phyloP scores from a whole-genome alignment of 2,329 filamentous ascomycete species.

The Talaromyces amestolkiae region DNA sequence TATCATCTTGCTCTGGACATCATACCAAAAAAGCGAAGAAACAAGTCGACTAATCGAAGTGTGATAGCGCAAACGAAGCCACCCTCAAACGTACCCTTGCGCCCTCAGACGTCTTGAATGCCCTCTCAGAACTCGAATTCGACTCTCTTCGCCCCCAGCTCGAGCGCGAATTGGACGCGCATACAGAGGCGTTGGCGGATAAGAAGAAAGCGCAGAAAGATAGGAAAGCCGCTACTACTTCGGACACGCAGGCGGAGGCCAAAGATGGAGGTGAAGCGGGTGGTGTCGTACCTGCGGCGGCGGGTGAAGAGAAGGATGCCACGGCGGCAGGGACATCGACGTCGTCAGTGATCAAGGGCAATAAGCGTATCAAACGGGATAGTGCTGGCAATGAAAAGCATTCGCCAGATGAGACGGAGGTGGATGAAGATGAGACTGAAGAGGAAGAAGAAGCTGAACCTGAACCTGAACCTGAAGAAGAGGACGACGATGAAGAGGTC shows the following conservation, averaged over 20 bases:
- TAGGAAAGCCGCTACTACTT: constrained; percentile 46
- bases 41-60: constrained; percentile 8
- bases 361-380: constrained; percentile 20
- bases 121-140: constrained; percentile 60
- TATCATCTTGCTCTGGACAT: background rate
- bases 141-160: constrained; percentile 57
- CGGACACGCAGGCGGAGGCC: constrained; percentile 19
- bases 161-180: constrained; percentile 57
- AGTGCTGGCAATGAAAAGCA: constrained; percentile 28
- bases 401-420: constrained; percentile 24
- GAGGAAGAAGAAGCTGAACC: constrained; percentile 20
- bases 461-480: constrained; percentile 11
- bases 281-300: constrained; percentile 16
- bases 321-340: background rate
- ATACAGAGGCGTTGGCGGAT: constrained; percentile 36
- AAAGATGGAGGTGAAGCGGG: constrained; percentile 19
- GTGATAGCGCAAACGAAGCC: constrained; percentile 58
- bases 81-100: constrained; percentile 62
- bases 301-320: constrained; percentile 21
- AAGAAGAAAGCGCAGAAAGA: constrained; percentile 41
- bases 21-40: background rate
- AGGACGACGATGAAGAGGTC: constrained; percentile 23
- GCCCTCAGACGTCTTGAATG: constrained; percentile 60
- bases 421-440: constrained; percentile 24
- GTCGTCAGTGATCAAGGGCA: background rate